Base-by-base conservation (phyloP, 106 monocot genomes). In the Vanilla planifolia region DNA sequence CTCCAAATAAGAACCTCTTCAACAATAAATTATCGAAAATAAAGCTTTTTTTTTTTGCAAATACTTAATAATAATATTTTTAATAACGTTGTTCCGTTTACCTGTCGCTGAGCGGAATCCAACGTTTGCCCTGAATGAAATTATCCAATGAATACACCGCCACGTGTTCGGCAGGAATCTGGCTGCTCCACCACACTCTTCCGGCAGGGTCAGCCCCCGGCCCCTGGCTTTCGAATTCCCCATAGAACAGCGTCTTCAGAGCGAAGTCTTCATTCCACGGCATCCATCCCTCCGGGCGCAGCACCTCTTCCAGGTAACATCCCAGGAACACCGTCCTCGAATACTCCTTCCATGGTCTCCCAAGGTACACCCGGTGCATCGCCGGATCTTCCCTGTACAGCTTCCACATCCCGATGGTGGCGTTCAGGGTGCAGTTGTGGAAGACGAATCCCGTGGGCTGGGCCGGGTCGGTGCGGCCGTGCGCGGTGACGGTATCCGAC, bases 301-400 rank as follows among this genome's bases (percentile, higher is more conserved):
- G 2, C 6, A 70, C 21, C 51, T 27, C 52, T 13, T 51, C 61
- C 61, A 70, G 5, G 6, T 62, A 40, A n/a, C 52, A 61, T 4
- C 59, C 43, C 8, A 70, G 20, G 47, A 51, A 70, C 51, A 70
- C 70, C 3, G 70, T 70, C 61, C 70, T 61, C 27, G 61, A 61
- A 21, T 61, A 70, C 61, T 70, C 51, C 52, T 70, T 70, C 70
- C 70, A 70, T 1, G 70, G 70, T 61, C 70, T 33, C 25, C 70
- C 70, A n/a, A 70, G 21, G 27, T 60, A 70, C 27, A 25, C 52
- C 15, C 46, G 26, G 33, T 70, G 70, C 0, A 22, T 27, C 52
- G 29, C 14, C 0, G 70, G 41, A 17, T 61, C 50, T 28, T 39
- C 33, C 14, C 21, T 19, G 35, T 70, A 70, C 2, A 51, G 27